phyloP scores from a whole-genome alignment of 345 rosid species.

The Syzygium aqueum region DNA sequence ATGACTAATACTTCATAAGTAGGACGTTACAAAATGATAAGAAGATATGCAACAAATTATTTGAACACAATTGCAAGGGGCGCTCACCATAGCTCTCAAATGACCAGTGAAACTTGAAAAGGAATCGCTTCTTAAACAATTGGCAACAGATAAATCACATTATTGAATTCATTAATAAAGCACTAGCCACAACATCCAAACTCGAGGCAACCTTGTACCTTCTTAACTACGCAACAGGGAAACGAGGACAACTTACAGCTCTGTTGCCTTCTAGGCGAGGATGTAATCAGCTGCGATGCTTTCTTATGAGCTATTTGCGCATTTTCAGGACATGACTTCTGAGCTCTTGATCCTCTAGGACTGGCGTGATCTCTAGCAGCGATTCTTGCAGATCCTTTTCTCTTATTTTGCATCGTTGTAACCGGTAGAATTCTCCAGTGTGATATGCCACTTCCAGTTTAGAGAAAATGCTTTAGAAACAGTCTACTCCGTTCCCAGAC shows the following conservation, averaged over 20 bases:
- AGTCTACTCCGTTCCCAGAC: neutral
- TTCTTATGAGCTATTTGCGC: conserved; percentile 36
- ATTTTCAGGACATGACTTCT: conserved; percentile 40
- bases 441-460: neutral
- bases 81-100: neutral
- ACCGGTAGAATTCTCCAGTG: neutral
- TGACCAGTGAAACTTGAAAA: neutral
- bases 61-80: neutral
- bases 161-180: neutral
- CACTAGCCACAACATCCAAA: neutral
- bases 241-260: conserved; percentile 16
- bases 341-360: conserved; percentile 43
- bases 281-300: conserved; percentile 48
- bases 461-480: neutral
- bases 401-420: conserved; percentile 47
- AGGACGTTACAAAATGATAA: neutral
- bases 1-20: neutral
- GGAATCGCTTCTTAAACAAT: neutral
- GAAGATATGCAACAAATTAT: neutral
- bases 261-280: conserved; percentile 56
- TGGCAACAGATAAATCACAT: neutral
- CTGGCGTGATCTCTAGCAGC: conserved; percentile 31
- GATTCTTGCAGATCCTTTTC: conserved; percentile 40
- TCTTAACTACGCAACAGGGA: neutral
- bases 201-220: neutral